phyloP scores from a whole-genome alignment of 225 moss, liverwort and hornwort genomes.

The Sphagnum contortum region DNA sequence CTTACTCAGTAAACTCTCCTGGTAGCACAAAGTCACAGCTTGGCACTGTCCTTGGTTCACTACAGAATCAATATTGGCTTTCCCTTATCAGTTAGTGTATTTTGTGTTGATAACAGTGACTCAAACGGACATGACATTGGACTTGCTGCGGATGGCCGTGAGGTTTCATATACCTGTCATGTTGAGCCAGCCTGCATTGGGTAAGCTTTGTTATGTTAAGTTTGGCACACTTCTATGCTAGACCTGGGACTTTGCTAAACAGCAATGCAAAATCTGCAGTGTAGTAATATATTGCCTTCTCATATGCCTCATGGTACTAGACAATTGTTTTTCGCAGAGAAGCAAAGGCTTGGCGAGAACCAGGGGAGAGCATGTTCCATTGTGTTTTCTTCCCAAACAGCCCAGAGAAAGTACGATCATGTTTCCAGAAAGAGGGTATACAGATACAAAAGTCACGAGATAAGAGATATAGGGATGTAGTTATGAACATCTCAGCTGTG shows the following conservation, averaged over 20 bases:
- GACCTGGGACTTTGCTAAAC: not conserved
- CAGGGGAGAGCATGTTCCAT: constrained; percentile 52
- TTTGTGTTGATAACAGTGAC: constrained; percentile 38
- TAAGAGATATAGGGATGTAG: constrained; percentile 47
- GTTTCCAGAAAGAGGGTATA: constrained; percentile 20
- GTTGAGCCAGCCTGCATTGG: constrained; percentile 73
- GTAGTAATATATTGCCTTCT: too few relatives aligned
- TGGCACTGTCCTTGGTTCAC: too few relatives aligned
- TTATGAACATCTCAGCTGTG: constrained; percentile 44
- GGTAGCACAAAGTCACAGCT: too few relatives aligned
- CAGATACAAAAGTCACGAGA: constrained; percentile 22
- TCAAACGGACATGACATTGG: constrained; percentile 61
- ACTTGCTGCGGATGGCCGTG: constrained; percentile 60
- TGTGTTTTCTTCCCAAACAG: constrained; percentile 63
- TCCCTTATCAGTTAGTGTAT: too few relatives aligned
- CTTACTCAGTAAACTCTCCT: too few relatives aligned
- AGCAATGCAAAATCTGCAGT: too few relatives aligned
- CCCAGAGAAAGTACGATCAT: constrained; percentile 56
- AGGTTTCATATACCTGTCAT: constrained; percentile 76
- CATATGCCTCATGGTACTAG: too few relatives aligned
- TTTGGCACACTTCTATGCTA: too few relatives aligned
- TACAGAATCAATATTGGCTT: too few relatives aligned
- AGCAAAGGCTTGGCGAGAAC: constrained; percentile 81
- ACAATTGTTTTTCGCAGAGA: constrained; percentile 24
- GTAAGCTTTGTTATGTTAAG: constrained; percentile 17